These are phyloP conservation scores for Alternaria consortialis DNA, from an alignment of 2,329 filamentous ascomycete genomes.

Conservation along the genomic window DNA sequence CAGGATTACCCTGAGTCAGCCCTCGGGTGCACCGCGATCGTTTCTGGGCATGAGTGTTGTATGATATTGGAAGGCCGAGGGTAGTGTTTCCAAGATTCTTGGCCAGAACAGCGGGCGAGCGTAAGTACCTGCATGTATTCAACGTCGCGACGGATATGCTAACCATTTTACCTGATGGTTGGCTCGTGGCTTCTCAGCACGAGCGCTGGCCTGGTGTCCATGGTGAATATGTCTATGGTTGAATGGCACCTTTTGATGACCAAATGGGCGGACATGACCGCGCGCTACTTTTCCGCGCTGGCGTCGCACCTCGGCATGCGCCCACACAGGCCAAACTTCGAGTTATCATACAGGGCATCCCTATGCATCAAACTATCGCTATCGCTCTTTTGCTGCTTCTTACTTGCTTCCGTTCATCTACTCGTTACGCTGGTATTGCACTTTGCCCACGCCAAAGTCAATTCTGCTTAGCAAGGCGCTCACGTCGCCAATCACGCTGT, in stretches of 20 bases:
- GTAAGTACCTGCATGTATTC: neutral
- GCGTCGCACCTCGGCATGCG: neutral
- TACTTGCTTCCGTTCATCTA: neutral
- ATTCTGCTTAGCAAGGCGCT: neutral
- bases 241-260: neutral
- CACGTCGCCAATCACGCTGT: slow-evolving; percentile 4
- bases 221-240: neutral
- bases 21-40: neutral
- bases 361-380: neutral
- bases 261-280: neutral
- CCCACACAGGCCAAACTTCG: neutral
- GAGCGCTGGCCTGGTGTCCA: neutral
- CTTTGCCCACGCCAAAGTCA: neutral
- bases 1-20: neutral
- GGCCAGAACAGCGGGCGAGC: neutral
- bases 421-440: slow-evolving; percentile 1
- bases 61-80: neutral
- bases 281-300: slow-evolving; percentile 1
- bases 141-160: neutral
- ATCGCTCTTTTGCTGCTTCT: neutral
- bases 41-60: neutral
- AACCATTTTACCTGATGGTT: neutral
- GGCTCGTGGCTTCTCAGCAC: neutral
- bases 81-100: neutral
- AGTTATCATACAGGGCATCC: neutral